Evolutionary conservation across 2,329 filamentous ascomycete species (phyloP).

Genomic region (Lecanoromycetidae sp.): DNA sequence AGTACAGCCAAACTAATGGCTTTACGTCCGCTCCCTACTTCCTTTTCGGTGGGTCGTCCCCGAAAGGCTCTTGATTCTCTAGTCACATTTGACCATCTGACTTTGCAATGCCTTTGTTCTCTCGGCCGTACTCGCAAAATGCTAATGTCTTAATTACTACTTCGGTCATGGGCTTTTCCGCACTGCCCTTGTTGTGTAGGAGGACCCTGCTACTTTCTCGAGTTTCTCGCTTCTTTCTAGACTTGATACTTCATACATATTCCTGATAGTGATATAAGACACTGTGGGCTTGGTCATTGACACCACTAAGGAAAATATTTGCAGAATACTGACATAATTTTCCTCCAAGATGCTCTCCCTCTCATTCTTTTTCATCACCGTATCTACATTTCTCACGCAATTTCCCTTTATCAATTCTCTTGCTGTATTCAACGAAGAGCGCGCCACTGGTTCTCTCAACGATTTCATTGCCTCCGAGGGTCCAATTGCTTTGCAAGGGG

Average conservation of each 20-base stretch:
- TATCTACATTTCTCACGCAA: slow-evolving; percentile 1
- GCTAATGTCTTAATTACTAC: too few relatives aligned
- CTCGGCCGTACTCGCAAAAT: too few relatives aligned
- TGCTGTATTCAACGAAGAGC: not conserved
- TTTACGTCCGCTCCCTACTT: not conserved
- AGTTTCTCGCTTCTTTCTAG: too few relatives aligned
- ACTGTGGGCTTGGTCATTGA: too few relatives aligned
- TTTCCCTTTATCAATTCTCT: not conserved
- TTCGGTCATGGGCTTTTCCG: too few relatives aligned
- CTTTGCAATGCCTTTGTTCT: not conserved
- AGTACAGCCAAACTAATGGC: not conserved
- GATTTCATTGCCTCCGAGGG: slow-evolving; percentile 36
- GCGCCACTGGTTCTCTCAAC: slow-evolving; percentile 11
- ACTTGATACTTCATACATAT: too few relatives aligned
- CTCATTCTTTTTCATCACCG: not conserved
- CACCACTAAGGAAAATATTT: too few relatives aligned
- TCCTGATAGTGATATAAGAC: too few relatives aligned
- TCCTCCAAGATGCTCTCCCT: slow-evolving; percentile 6
- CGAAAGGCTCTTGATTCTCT: not conserved
- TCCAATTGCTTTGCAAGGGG: slow-evolving; percentile 38
- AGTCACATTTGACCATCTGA: not conserved
- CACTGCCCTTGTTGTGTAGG: too few relatives aligned
- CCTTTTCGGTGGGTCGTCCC: not conserved
- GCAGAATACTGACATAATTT: not conserved
- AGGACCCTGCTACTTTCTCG: too few relatives aligned